phyloP scores from a whole-genome alignment of 2,329 filamentous ascomycete genomes.

The Nigrospora sphaerica region DNA sequence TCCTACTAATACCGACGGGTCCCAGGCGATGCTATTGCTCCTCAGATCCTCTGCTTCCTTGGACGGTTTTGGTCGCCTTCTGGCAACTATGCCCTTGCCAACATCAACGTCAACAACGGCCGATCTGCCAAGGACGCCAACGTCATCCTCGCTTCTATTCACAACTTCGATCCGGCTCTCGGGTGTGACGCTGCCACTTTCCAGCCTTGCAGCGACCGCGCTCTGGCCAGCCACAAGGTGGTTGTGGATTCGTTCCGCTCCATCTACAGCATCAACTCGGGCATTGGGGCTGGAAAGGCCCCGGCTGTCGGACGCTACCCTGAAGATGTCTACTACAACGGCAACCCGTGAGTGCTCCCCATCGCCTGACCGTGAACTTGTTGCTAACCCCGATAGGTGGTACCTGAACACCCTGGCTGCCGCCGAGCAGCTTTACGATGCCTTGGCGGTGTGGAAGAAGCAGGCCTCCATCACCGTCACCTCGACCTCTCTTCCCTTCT shows the following conservation, averaged over 20 bases:
- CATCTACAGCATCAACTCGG: conserved; percentile 63
- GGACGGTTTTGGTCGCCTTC: conserved; percentile 64
- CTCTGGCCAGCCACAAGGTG: conserved; percentile 69
- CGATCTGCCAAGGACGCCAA: conserved; percentile 68
- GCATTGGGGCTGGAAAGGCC: conserved; percentile 51
- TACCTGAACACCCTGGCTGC: conserved; percentile 70
- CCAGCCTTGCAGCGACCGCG: conserved; percentile 66
- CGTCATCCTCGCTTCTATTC: conserved; percentile 58
- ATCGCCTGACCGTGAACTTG: background rate
- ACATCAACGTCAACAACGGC: conserved; percentile 56
- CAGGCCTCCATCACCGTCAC: conserved; percentile 59
- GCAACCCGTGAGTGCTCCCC: conserved; percentile 49
- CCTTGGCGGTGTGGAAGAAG: conserved; percentile 63
- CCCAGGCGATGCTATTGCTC: conserved; percentile 46
- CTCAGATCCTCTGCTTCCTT: conserved; percentile 65
- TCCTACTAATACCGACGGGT: too few species aligned
- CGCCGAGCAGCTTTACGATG: conserved; percentile 74
- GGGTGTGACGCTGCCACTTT: conserved; percentile 65
- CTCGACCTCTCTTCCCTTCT: conserved; percentile 61
- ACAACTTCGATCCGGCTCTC: conserved; percentile 60
- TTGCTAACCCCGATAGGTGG: conserved; percentile 39
- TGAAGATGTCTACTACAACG: conserved; percentile 68
- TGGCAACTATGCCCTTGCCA: conserved; percentile 58
- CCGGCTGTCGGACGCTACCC: conserved; percentile 60
- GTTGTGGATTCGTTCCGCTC: conserved; percentile 69